Conservation (phyloP, 768 basidiomycete species). For the Amanita pallidorosea region DNA sequence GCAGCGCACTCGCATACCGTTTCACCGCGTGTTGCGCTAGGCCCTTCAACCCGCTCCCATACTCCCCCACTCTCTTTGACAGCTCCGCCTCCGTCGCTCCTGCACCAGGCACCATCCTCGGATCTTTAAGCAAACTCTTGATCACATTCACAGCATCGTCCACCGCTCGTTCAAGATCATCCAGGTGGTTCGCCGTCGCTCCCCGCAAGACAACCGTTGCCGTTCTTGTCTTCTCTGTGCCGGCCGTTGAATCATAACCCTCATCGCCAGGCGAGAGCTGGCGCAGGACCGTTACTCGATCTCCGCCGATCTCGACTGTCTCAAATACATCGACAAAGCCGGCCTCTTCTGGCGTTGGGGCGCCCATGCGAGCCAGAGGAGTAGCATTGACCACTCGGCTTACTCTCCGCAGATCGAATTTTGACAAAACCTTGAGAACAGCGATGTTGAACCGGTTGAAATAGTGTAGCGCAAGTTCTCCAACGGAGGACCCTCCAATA, state of each 20-base stretch:
- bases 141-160: conserved; percentile 97
- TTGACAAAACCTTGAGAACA: conserved; percentile 94
- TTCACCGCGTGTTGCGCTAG: conserved; percentile 90
- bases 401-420: conserved; percentile 91
- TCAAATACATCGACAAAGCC: conserved; percentile 92
- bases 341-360: conserved; percentile 93
- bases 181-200: conserved; percentile 87
- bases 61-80: conserved; percentile 72
- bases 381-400: conserved; percentile 96
- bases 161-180: conserved; percentile 92
- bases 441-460: conserved; percentile 90
- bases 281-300: conserved; percentile 92
- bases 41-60: conserved; percentile 82
- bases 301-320: conserved; percentile 92
- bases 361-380: conserved; percentile 90
- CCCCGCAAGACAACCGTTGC: conserved; percentile 94
- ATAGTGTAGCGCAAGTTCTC: conserved; percentile 95
- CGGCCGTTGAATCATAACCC: conserved; percentile 40
- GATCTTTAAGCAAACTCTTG: conserved; percentile 85
- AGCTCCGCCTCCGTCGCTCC: conserved; percentile 93
- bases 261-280: conserved; percentile 64
- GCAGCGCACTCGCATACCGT: conserved; percentile 80
- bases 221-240: conserved; percentile 70
- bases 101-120: conserved; percentile 84
- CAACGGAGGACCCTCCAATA: conserved; percentile 86